Evolutionary conservation across 2,329 filamentous ascomycete species (phyloP), one percentile per base, ranked within the genome.

Genomic region (Pezicula radicicola): DNA sequence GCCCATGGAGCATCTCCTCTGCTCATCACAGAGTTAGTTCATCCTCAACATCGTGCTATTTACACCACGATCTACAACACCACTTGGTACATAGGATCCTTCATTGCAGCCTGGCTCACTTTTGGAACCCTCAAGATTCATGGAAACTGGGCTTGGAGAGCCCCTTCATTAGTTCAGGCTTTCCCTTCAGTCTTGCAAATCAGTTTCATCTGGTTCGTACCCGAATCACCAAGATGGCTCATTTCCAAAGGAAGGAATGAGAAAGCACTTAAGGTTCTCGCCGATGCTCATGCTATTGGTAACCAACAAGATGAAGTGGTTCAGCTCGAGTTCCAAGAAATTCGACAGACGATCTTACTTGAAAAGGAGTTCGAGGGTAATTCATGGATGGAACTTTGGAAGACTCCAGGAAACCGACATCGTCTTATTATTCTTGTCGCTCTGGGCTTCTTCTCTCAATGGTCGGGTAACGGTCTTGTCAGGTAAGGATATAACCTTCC

Each of bases 371-470:
- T 72, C 50, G 69, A 75, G 59, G 66, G 69, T 58, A 72, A 72
- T 48, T 65, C 69, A 41, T 79, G 76, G 70, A 51, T 64, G 6
- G 71, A 77, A 51, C 68, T 80, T 75, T 61, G 69, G 49, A 25
- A 39, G 28, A 78, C 75, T 5, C 70, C 71, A 21, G 80, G 77
- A 37, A 84, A 83, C 63, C 73, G 79, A 36, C 75, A 76, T 57
- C 71, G 80, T 35, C 67, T 81, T 27, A 62, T 80, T 46, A 80
- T 84, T 50, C 67, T 78, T n/a, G 64, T 81, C 45, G 70, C 73
- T 19, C 70, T 78, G 7, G 79, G 79, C 54, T 68, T 81, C 54
- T 83, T 83, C 68, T 76, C 75, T 8, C 80, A 84, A 56, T 83
- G 77, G 77, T 78, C 73, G 49, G 80, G 79, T 35, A 81, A 81